Evolutionary conservation across 2,329 filamentous ascomycete genomes (phyloP).

Genomic region (Epichloe hybrida): DNA sequence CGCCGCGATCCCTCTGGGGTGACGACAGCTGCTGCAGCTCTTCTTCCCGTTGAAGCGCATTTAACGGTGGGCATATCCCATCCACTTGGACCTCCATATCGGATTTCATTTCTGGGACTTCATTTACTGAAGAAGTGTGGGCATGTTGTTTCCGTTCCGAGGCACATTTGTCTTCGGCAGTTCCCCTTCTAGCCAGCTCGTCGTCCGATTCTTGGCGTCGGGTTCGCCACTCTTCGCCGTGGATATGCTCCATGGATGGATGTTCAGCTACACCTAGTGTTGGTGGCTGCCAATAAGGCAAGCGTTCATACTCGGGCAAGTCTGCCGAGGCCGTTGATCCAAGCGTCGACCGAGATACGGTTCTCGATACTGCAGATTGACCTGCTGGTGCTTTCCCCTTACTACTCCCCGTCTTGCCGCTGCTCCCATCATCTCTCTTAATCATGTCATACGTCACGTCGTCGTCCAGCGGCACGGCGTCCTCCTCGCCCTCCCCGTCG

Average conservation of each 20-base stretch:
- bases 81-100: slow-evolving; percentile 17
- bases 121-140: slow-evolving; percentile 2
- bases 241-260: slow-evolving; percentile 37
- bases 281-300: slow-evolving; percentile 16
- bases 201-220: slow-evolving; percentile 38
- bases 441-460: slow-evolving; percentile 80
- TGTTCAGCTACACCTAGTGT: slow-evolving; percentile 25
- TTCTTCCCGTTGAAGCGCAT: slow-evolving; percentile 5
- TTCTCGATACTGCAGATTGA: slow-evolving; percentile 30
- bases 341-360: slow-evolving; percentile 46
- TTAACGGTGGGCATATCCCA: slow-evolving; percentile 9
- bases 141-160: slow-evolving; percentile 31
- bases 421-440: slow-evolving; percentile 61
- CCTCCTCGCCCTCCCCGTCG: slow-evolving; percentile 73
- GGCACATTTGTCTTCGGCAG: slow-evolving; percentile 38
- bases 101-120: slow-evolving; percentile 11
- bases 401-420: slow-evolving; percentile 39
- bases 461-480: slow-evolving; percentile 84
- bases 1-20: not conserved
- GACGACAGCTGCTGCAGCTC: not conserved
- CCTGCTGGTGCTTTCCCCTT: slow-evolving; percentile 40
- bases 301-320: slow-evolving; percentile 14
- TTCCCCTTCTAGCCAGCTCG: slow-evolving; percentile 37
- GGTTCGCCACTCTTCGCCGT: slow-evolving; percentile 38
- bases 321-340: slow-evolving; percentile 27